Percentiles rank a stretch among this genome's conserved stretches.
These are phyloP conservation scores for Mrakia gelida DNA, from an alignment of 768 basidiomycete genomes.

Conservation along the genomic window DNA sequence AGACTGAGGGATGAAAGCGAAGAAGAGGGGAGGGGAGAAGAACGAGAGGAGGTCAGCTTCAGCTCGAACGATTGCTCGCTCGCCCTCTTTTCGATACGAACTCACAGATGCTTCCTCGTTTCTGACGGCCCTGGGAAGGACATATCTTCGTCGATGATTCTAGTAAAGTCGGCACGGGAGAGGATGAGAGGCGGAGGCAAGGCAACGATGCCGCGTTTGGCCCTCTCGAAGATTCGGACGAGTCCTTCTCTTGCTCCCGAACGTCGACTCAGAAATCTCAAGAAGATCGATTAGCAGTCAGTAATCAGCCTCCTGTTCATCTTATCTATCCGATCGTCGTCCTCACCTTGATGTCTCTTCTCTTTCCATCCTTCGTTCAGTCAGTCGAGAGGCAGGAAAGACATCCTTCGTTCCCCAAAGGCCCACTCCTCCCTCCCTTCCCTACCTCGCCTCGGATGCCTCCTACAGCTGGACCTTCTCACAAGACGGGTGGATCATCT, in stretches of 20 bases:
- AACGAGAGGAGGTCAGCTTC: background rate
- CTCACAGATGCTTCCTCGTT: background rate
- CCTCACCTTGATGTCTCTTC: no score
- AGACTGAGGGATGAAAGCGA: no score
- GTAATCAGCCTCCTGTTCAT: no score
- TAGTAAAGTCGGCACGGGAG: no score
- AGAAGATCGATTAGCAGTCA: no score
- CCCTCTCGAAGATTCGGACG: background rate
- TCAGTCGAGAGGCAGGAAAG: no score
- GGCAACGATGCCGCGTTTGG: background rate
- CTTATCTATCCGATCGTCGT: background rate
- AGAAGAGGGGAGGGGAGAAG: background rate
- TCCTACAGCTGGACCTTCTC: background rate
- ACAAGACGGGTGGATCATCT: background rate
- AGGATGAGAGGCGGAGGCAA: background rate
- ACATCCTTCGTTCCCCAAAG: no score
- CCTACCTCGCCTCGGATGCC: background rate
- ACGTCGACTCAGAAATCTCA: background rate
- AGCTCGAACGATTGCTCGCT: no score
- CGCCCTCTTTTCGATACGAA: background rate
- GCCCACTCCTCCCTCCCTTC: background rate
- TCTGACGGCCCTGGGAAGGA: background rate
- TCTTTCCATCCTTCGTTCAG: no score
- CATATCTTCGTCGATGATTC: no score
- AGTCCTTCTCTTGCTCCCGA: background rate